Evolutionary conservation across 2,329 filamentous ascomycete species (phyloP), one percentile per base, ranked within the genome.

Genomic region (Alternaria sp.): DNA sequence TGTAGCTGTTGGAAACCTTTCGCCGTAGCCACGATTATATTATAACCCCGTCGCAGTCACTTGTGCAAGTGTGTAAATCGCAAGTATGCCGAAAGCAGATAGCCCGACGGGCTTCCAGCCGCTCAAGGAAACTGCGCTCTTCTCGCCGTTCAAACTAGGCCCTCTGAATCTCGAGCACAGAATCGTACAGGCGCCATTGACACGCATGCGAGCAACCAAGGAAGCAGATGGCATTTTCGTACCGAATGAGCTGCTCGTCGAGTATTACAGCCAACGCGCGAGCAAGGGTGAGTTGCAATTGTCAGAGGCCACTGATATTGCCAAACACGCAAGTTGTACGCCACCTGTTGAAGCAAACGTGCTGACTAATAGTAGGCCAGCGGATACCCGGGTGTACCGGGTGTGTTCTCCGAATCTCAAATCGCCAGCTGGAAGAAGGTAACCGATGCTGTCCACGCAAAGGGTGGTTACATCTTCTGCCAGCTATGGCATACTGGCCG

Each of bases 251-350:
- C 49, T 77, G 51, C 77, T 79, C 3, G 70, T 76, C 17, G 80
- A 85, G 54, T 84, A 86, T 74, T 87, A 87, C 71, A 72, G 73
- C 21, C 84, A 88, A 67, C 80, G 85, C 24, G 83, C 79, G 34
- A 77, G 78, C 9, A 80, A 82, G 4, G 85, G 85, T 24, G 86
- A 84, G 1, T 75, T 89, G 3, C 72, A 89, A 40, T 82, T 89
- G 63, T 83, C 82, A 3, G 87, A 89, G 70, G 86, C 81, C 0
- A 85, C 84, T 10, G 73, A 77, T 34, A 77, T 76, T 55, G 67
- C 63, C 54, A 67, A 72, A 65, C 75, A 72, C 57, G 73, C 75
- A 49, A 62, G 66, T 56, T 26, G 28, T 28, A 9, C 36, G 29
- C 29, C 4, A 23, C 17, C 14, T 11, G 21, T 40, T 26, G 2